Evolutionary conservation across 2,329 filamentous ascomycete genomes (phyloP).

Genomic region (Talaromyces sp.): DNA sequence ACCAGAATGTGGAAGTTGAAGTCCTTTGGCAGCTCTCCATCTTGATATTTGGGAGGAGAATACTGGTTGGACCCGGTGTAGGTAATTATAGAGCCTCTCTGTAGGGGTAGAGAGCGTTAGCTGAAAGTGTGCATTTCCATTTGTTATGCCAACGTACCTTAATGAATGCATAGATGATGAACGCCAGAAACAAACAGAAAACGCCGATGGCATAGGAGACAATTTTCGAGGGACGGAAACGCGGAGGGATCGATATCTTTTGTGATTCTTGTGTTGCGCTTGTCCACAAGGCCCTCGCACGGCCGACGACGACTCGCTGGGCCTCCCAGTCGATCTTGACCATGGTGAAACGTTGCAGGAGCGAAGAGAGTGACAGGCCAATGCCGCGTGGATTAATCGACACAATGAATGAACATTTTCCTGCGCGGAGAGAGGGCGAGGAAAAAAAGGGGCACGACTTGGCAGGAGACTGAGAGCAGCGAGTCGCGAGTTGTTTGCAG

Average conservation of each 20-base stretch:
- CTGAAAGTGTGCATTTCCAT: background rate
- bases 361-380: background rate
- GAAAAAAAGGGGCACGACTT: conserved; percentile 11
- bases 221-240: conserved; percentile 12
- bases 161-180: background rate
- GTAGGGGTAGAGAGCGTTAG: background rate
- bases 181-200: background rate
- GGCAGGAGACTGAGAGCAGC: background rate
- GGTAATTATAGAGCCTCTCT: background rate
- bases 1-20: conserved; percentile 51
- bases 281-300: background rate
- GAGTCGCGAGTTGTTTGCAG: background rate
- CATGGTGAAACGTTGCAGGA: background rate
- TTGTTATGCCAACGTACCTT: background rate
- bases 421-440: conserved; percentile 19
- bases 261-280: background rate
- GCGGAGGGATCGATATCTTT: background rate
- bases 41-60: conserved; percentile 13
- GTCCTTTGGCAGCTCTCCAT: conserved; percentile 24
- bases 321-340: background rate
- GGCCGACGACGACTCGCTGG: background rate
- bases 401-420: background rate
- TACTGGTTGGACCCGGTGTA: background rate
- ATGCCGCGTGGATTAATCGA: background rate
- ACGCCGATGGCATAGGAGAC: conserved; percentile 5